phyloP scores from a whole-genome alignment of 768 basidiomycete species.

The Amanita subjunquillea region DNA sequence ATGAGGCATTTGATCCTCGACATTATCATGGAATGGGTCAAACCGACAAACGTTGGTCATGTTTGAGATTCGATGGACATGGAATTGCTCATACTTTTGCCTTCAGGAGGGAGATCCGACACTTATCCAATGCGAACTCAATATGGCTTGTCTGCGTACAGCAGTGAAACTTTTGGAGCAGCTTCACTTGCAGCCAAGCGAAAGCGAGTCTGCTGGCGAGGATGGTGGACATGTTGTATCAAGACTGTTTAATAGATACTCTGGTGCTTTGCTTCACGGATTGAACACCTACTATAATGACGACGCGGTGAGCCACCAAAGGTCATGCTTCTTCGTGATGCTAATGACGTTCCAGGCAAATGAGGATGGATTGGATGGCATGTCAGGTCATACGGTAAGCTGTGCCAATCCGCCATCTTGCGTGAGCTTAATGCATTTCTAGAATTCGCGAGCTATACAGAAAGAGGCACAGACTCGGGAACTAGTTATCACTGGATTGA shows the following conservation, averaged over 20 bases:
- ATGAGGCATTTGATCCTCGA: conserved; percentile 68
- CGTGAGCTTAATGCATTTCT: not conserved
- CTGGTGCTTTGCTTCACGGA: conserved; percentile 50
- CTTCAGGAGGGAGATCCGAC: conserved; percentile 24
- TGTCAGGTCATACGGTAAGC: conserved; percentile 37
- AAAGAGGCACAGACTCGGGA: conserved; percentile 60
- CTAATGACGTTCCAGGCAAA: conserved; percentile 21
- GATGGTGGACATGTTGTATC: conserved; percentile 64
- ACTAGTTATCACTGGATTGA: conserved; percentile 68
- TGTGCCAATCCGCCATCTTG: conserved; percentile 22
- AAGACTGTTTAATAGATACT: conserved; percentile 73
- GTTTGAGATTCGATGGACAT: not conserved
- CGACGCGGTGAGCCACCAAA: conserved; percentile 14
- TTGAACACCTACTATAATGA: conserved; percentile 45
- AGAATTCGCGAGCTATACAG: conserved; percentile 24
- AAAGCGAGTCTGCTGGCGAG: conserved; percentile 41
- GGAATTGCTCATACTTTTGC: not conserved
- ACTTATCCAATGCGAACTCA: conserved; percentile 51
- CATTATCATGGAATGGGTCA: conserved; percentile 72
- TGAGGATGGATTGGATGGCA: conserved; percentile 25
- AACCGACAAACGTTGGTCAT: conserved; percentile 35
- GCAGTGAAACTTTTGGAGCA: conserved; percentile 68
- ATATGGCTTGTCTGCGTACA: conserved; percentile 63
- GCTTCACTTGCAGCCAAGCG: conserved; percentile 53
- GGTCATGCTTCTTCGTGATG: not conserved